Evolutionary conservation across 768 basidiomycete species (phyloP), one percentile per base, ranked within the genome.

Genomic region (Ramaria rubella): DNA sequence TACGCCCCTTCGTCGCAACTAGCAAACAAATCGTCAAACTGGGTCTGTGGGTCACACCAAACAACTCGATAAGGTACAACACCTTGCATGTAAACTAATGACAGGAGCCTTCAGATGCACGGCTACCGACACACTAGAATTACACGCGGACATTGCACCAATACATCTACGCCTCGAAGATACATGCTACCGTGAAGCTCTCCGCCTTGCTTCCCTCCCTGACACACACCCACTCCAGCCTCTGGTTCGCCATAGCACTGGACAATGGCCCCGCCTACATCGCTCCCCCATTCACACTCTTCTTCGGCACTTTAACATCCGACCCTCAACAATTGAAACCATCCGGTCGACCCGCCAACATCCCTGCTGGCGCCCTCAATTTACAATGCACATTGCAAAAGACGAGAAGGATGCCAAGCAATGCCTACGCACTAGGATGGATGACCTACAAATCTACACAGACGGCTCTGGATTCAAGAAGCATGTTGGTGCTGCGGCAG

Each of bases 211-310:
- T 23, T 40, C 38, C 7, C 57, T 52, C 24, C 27, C 53, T 8
- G 36, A 50, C 9, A 23, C 5, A 19, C 48, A 58, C 27, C 57
- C 57, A 15, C 48, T 52, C 14, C 12, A 6, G 1, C 12, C 24
- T n/a, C 11, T 24, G n/a, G 23, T 58, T 36, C 17, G 40, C 5
- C 50, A 12, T 19, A 1, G 29, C 19, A 14, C 49, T 5, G 5
- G 40, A 34, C 26, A 9, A 19, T 5, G 6, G 34, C 30, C 8
- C 21, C 11, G 6, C 24, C 5, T 33, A 21, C 29, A 12, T 30
- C 49, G 6, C 14, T n/a, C 67, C 2, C 63, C 68, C 0, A 49
- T 69, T 3, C 65, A 70, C 36, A 19, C 58, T 12, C 27, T n/a
- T n/a, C n/a, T n/a, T n/a, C n/a, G n/a, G n/a, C n/a, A n/a, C n/a